phyloP scores from a whole-genome alignment of 1,284 basidiomycete species.

The Austroboletus novae-zelandiae region DNA sequence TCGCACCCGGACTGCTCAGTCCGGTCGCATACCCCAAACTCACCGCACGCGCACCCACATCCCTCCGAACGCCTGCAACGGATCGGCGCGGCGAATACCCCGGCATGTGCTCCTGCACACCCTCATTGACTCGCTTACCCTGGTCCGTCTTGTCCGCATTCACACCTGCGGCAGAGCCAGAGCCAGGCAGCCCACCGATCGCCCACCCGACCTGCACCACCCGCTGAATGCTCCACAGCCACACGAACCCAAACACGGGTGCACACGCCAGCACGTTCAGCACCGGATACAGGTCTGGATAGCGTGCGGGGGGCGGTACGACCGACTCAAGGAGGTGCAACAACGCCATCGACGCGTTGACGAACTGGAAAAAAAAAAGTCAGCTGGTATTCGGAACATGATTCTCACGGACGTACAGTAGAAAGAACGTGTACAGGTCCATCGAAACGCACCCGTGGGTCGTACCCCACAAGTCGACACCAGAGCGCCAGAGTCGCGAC shows the following conservation, averaged over 20 bases:
- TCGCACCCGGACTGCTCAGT: background rate
- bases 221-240: slow-evolving; percentile 77
- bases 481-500: slow-evolving; percentile 65
- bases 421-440: slow-evolving; percentile 58
- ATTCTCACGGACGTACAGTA: slow-evolving; percentile 43
- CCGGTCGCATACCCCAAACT: slow-evolving; percentile 27
- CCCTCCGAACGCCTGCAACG: slow-evolving; percentile 7
- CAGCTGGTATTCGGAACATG: too few relatives aligned
- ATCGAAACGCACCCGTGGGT: slow-evolving; percentile 43
- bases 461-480: slow-evolving; percentile 82
- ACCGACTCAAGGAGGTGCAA: slow-evolving; percentile 69
- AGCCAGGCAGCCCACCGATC: slow-evolving; percentile 37
- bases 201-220: slow-evolving; percentile 70
- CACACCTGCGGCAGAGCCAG: background rate
- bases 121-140: background rate
- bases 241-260: slow-evolving; percentile 71
- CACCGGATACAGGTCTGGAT: slow-evolving; percentile 85
- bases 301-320: slow-evolving; percentile 62
- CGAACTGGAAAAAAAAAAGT: slow-evolving; percentile 41
- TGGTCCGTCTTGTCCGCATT: background rate
- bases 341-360: slow-evolving; percentile 53
- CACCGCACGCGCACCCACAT: slow-evolving; percentile 23
- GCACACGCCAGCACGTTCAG: slow-evolving; percentile 84
- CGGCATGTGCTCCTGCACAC: slow-evolving; percentile 3
- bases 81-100: background rate